These are phyloP conservation scores for Mycena indigotica DNA, from an alignment of 768 basidiomycete species.

Conservation along the genomic window DNA sequence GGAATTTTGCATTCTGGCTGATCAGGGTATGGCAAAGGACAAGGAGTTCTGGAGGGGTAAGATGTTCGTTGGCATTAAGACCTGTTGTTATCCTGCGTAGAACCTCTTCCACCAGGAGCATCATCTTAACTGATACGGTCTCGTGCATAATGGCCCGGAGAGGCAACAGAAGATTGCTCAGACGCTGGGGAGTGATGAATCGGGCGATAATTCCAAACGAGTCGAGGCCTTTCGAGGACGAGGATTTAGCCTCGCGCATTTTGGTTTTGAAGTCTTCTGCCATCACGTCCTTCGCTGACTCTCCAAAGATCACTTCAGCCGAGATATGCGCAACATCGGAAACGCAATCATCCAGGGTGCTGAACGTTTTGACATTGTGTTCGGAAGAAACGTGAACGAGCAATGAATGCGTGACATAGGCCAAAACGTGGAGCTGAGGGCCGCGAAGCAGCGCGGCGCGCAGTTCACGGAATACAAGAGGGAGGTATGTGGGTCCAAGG, in stretches of 20 bases:
- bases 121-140: constrained; percentile 76
- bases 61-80: constrained; percentile 77
- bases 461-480: constrained; percentile 75
- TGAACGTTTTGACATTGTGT: constrained; percentile 56
- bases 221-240: constrained; percentile 82
- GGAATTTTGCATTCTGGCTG: constrained; percentile 86
- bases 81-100: constrained; percentile 81
- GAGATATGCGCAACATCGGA: constrained; percentile 79
- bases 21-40: constrained; percentile 87
- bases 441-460: constrained; percentile 85
- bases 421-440: constrained; percentile 92
- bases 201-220: constrained; percentile 82
- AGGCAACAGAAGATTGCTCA: constrained; percentile 77
- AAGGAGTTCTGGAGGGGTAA: constrained; percentile 71
- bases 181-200: constrained; percentile 72
- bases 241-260: constrained; percentile 87
- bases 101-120: constrained; percentile 87
- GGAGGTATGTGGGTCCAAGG: constrained; percentile 75
- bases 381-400: constrained; percentile 77
- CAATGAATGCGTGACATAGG: constrained; percentile 79
- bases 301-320: constrained; percentile 90
- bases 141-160: constrained; percentile 83
- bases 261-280: constrained; percentile 93
- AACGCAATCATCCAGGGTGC: constrained; percentile 73
- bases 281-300: constrained; percentile 86